phyloP scores from a whole-genome alignment of 2,329 filamentous ascomycete species.

The Colletotrichum higginsianum region DNA sequence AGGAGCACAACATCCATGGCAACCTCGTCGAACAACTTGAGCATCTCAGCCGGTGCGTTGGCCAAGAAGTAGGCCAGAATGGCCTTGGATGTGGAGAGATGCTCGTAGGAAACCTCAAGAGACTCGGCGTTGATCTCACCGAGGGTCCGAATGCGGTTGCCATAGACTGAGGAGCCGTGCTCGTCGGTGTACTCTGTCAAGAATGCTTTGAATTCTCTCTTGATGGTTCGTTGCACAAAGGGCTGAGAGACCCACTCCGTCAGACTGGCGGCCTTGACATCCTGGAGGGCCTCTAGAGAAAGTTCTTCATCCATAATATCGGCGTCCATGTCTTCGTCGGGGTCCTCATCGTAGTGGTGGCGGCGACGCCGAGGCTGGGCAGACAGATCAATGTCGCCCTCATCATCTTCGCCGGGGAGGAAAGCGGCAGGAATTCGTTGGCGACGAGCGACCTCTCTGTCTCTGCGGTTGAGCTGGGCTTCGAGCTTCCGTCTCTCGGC shows the following conservation, averaged over 20 bases:
- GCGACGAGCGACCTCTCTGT: slow-evolving; percentile 78
- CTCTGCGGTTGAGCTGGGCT: slow-evolving; percentile 79
- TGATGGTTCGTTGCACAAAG: slow-evolving; percentile 92
- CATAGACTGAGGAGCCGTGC: slow-evolving; percentile 91
- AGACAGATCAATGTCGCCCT: slow-evolving; percentile 86
- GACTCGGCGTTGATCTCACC: slow-evolving; percentile 98
- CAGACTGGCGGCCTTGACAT: slow-evolving; percentile 93
- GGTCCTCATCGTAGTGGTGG: slow-evolving; percentile 94
- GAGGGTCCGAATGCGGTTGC: slow-evolving; percentile 92
- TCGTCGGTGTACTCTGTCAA: slow-evolving; percentile 96
- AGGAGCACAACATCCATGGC: slow-evolving; percentile 97
- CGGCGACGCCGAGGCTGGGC: slow-evolving; percentile 87
- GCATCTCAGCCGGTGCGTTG: slow-evolving; percentile 94
- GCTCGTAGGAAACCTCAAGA: slow-evolving; percentile 95
- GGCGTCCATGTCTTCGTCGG: slow-evolving; percentile 90
- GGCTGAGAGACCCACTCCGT: slow-evolving; percentile 96
- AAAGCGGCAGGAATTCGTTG: slow-evolving; percentile 81
- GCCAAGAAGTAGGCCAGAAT: slow-evolving; percentile 96
- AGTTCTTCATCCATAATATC: slow-evolving; percentile 98
- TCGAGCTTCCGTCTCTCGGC: slow-evolving; percentile 80
- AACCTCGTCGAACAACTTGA: slow-evolving; percentile 96
- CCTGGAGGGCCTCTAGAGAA: slow-evolving; percentile 89
- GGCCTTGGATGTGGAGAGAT: slow-evolving; percentile 90
- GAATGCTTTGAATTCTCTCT: slow-evolving; percentile 97
- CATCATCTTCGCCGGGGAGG: slow-evolving; percentile 86